These are phyloP conservation scores for Talaromyces pinophilus DNA, from an alignment of 2,329 filamentous ascomycete species.

Conservation along the genomic window DNA sequence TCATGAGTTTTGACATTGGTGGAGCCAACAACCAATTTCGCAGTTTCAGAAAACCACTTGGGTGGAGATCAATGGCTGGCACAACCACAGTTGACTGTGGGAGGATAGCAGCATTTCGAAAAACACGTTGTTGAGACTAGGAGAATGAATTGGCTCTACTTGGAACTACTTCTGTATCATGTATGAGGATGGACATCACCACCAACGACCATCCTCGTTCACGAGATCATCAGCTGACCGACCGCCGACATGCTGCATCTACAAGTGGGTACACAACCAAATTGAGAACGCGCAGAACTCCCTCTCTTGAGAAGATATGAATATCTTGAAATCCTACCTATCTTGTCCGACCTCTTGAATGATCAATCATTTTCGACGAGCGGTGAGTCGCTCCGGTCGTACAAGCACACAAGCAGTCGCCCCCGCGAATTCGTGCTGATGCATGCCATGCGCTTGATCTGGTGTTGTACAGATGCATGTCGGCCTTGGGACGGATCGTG, in stretches of 20 bases:
- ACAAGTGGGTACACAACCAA: slow-evolving; percentile 3
- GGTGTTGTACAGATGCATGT: slow-evolving; percentile 17
- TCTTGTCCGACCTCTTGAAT: neutral
- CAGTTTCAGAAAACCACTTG: neutral
- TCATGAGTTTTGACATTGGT: neutral
- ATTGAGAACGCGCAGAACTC: neutral
- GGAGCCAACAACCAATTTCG: slow-evolving; percentile 2
- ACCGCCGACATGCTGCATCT: neutral
- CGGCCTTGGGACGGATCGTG: slow-evolving; percentile 6
- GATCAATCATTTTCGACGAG: neutral
- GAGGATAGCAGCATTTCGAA: neutral
- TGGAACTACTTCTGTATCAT: slow-evolving; percentile 4
- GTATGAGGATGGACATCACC: neutral
- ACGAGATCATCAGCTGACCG: neutral
- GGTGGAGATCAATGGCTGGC: slow-evolving; percentile 1
- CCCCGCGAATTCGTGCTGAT: slow-evolving; percentile 2
- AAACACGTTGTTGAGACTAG: neutral
- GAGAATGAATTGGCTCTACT: neutral
- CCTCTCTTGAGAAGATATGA: neutral
- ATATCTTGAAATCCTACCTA: neutral
- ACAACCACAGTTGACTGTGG: neutral
- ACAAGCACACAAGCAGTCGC: neutral
- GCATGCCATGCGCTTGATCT: slow-evolving; percentile 12
- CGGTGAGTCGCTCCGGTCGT: neutral
- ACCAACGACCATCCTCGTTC: neutral